Evolutionary conservation across 306 rosid species (phyloP), one percentile per base, ranked within the genome.

Genomic region (Dryas octopetala): DNA sequence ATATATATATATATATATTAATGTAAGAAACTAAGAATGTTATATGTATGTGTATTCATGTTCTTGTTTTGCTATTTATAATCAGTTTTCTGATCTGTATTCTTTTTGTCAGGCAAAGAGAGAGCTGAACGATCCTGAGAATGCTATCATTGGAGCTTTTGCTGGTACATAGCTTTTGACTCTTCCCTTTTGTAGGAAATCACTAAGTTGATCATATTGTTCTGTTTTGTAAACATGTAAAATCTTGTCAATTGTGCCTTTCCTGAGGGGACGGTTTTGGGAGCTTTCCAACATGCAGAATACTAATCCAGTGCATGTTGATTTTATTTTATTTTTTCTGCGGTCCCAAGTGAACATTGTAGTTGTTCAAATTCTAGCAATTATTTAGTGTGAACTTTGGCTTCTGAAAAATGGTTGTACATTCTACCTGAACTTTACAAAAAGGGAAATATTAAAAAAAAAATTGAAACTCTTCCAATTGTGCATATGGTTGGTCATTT

Each of bases 111-210:
- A 91, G 98, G 97, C 95, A 43, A 82, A 79, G 77, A 85, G 96
- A 85, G 89, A 94, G 71, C 82, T 91, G 75, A 87, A 88, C 38
- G 95, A 88, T 83, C 93, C 98, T 4, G 98, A 94, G 79, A 94
- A 91, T 85, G 98, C 98, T 32, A 23, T 94, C 60, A 88, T 94
- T 70, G 97, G 98, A 66, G 97, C 98, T 83, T 94, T 94, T 86
- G 91, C 98, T 66, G 98, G 98, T 94, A 85, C 58, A 51, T 74
- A 44, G 16, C 78, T 17, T 52, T 68, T 4, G 32, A 48, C 68
- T 70, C 11, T 54, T 19, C 46, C 1, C 0, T 80, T 80, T 62
- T 9, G 44, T 19, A 43, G 40, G 66, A 60, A 5, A 7, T 47
- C 74, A 52, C 51, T 52, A 5, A 49, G 43, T 50, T 12, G 16